Evolutionary conservation across 331 rosid species (phyloP).

Genomic region (Cucumis variabilis): DNA sequence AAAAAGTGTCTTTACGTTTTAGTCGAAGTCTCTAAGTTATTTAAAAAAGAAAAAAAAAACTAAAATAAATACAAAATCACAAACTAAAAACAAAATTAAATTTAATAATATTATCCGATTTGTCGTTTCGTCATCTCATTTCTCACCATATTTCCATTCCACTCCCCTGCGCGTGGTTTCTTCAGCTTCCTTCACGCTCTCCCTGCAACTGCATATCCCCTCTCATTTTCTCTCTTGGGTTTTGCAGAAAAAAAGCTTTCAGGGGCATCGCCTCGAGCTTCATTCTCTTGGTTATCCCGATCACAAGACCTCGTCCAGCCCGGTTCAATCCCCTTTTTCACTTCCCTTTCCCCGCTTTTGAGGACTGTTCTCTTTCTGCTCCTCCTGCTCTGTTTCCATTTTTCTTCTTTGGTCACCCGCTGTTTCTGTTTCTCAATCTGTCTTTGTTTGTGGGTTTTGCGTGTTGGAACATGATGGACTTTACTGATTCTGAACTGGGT

Average conservation of each 20-base stretch:
- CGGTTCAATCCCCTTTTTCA: neutral
- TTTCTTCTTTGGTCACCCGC: neutral
- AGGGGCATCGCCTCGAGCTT: conserved; percentile 37
- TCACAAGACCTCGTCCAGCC: conserved; percentile 28
- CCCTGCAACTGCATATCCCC: conserved; percentile 21
- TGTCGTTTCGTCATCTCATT: neutral
- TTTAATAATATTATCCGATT: neutral
- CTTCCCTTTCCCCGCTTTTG: conserved; percentile 33
- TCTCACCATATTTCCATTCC: neutral
- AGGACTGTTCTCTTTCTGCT: neutral
- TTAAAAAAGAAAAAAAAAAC: too few species aligned
- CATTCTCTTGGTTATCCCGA: conserved; percentile 30
- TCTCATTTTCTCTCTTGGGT: neutral
- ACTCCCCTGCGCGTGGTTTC: neutral
- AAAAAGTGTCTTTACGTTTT: too few species aligned
- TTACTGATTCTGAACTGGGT: neutral
- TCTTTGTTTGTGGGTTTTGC: conserved; percentile 33
- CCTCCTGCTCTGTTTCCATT: neutral
- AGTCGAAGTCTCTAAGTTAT: too few species aligned
- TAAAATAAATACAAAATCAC: neutral
- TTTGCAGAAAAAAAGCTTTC: neutral
- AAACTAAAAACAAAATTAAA: neutral
- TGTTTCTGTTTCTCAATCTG: neutral
- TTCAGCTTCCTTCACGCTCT: neutral
- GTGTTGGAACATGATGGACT: conserved; percentile 33